Conservation (phyloP, 23 red algal species). For the Gracilaria gracilis region DNA sequence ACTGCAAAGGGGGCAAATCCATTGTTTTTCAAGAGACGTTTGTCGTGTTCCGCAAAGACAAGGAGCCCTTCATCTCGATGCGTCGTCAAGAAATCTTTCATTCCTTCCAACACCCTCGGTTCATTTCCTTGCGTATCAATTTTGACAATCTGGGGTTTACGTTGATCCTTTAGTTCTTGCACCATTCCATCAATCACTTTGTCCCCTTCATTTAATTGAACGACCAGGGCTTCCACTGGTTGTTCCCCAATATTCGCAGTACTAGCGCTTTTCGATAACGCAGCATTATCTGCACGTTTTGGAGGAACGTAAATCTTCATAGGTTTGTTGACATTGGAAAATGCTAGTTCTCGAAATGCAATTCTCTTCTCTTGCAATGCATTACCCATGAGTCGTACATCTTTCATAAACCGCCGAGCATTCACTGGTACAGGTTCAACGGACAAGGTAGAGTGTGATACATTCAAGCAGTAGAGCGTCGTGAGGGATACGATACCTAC, state of each 20-base stretch:
- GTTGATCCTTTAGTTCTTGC: not conserved
- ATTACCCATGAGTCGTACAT: not conserved
- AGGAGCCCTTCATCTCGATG: conserved; percentile 1
- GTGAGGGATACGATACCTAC: not conserved
- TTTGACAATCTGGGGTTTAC: not conserved
- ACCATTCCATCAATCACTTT: not conserved
- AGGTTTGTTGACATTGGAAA: not conserved
- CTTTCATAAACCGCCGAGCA: not conserved
- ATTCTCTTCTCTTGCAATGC: not conserved
- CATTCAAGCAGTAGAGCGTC: not conserved
- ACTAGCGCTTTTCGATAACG: not conserved
- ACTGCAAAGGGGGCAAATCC: not conserved
- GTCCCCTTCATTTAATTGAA: not conserved
- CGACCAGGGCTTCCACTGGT: not conserved
- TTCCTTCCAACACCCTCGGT: not conserved
- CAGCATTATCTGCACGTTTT: not conserved
- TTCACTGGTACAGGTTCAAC: not conserved
- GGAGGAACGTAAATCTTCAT: not conserved
- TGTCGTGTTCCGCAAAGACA: not conserved
- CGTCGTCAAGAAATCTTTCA: not conserved
- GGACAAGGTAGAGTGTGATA: not conserved
- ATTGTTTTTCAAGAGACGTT: not conserved
- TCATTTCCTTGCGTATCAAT: conserved; percentile 10
- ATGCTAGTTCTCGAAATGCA: not conserved
- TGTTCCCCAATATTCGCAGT: not conserved